Evolutionary conservation across 1,284 basidiomycete species (phyloP), one percentile per base, ranked within the genome.

Genomic region (Gymnopus androsaceus): DNA sequence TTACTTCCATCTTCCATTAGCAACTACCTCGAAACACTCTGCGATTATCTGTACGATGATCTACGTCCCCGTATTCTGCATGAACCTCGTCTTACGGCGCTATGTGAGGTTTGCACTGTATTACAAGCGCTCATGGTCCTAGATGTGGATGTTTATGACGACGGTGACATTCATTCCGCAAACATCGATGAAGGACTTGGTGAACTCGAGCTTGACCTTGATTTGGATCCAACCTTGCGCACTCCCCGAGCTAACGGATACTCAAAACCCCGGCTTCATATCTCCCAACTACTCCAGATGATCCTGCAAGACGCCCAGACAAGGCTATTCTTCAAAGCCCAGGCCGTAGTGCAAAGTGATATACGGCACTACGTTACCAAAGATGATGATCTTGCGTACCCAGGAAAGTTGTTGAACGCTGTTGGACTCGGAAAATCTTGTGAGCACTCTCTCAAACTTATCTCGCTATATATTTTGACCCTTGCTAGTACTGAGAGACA

Each of bases 251-350:
- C 31, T n/a, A 9, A 25, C 14, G 31, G 31, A 12, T n/a, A 21
- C 27, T 46, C 45, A 12, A 41, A 51, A 61, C 66, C 57, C 58
- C 63, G 28, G 53, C 61, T 60, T 41, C 85, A 88, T 59, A 84
- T 87, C 51, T 81, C 86, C 57, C 83, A 88, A 51, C 74, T 97
- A 5, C 73, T 97, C 38, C 83, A 90, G 66, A 93, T 94, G 83
- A 88, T 97, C 1, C 72, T 96, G 21, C 94, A 96, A 69, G 95
- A 97, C 66, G 93, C 94, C 1, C 95, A 97, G 75, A 97, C 95
- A 5, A 76, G 94, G 51, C 72, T 97, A 50, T 93, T 97, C 63
- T 97, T 97, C 79, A 90, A 95, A 66, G 94, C 94, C 7, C 94
- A 97, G 71, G 83, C 92, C 1, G 81, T 96, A 47, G 85, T 97